phyloP scores from a whole-genome alignment of 352 stramenopile genomes.

The Pythium brassicae region DNA sequence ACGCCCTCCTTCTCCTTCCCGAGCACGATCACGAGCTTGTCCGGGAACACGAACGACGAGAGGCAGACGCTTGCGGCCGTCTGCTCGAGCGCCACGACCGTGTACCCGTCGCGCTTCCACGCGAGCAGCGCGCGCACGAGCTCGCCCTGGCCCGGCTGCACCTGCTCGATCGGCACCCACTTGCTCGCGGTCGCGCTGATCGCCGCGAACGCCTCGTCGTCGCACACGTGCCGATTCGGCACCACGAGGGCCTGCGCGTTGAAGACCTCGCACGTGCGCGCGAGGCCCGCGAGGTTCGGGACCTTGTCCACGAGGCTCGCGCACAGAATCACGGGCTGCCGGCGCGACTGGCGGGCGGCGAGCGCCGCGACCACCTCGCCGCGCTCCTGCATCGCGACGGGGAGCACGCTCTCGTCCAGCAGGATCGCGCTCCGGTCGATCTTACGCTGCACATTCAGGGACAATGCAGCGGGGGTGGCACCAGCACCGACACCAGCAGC shows the following conservation, averaged over 20 bases:
- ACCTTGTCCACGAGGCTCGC: constrained; percentile 93
- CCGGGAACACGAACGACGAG: constrained; percentile 76
- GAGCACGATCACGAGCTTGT: constrained; percentile 92
- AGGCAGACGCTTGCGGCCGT: constrained; percentile 90
- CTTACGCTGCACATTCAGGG: constrained; percentile 65
- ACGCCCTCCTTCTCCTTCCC: constrained; percentile 97
- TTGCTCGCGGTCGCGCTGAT: constrained; percentile 92
- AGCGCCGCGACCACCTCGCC: constrained; percentile 20
- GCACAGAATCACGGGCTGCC: constrained; percentile 74
- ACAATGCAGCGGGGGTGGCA: neutral
- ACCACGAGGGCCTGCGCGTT: constrained; percentile 88
- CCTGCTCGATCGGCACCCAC: constrained; percentile 94
- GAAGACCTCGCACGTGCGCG: constrained; percentile 95
- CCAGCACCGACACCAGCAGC: too few relatives aligned
- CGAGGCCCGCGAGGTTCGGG: constrained; percentile 92
- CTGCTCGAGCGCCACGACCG: constrained; percentile 93
- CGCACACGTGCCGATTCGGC: constrained; percentile 74
- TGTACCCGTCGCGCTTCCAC: constrained; percentile 87
- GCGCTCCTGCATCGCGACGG: constrained; percentile 37
- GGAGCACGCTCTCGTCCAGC: constrained; percentile 57
- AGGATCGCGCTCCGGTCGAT: constrained; percentile 64
- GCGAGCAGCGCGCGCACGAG: constrained; percentile 32
- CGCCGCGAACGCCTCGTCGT: constrained; percentile 88
- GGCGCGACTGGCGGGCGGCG: constrained; percentile 42
- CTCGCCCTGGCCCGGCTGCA: constrained; percentile 38